Evolutionary conservation across 768 basidiomycete genomes (phyloP), one percentile per base, ranked within the genome.

Genomic region (Kwoniella heveanensis): DNA sequence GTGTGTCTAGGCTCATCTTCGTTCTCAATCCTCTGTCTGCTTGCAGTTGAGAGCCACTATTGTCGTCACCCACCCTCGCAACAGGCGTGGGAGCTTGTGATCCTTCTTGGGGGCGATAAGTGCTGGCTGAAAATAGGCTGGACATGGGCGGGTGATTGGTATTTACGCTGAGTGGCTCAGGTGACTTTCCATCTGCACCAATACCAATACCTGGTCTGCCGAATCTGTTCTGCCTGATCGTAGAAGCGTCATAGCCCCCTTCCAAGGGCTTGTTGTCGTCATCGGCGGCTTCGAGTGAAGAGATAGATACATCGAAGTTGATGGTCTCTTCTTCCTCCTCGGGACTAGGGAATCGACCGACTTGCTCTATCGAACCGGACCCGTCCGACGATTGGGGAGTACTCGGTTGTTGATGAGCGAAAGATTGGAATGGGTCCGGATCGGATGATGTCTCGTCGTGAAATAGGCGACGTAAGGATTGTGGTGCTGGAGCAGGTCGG

Each of bases 391-490:
- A 67, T 57, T 65, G 63, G 32, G 73, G 70, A 36, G 72, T 74
- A 15, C 59, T 24, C 39, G 76, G 72, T 57, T 69, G 66, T 51
- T 73, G 70, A 51, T 67, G 64, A 8, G 75, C 68, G 59, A 73
- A 71, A 9, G 71, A 73, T 51, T 68, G 68, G 69, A 76, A 76
- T 15, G 72, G 69, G 46, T 75, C 68, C 10, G 68, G 68, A 27
- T 68, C 70, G 37, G 63, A 46, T 15, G 72, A 71, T 30, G 63
- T 44, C 17, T 76, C 73, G 64, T 80, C 78, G 60, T 90, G 89
- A 77, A 96, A 96, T 10, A 96, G 82, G 37, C 84, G 82, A 0
- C 91, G 88, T 2, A 94, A 82, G 0, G 90, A 92, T 1, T 87
- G 86, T 1, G 92, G 92, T 12, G 92, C 83, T 1, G 92, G 92